Conservation (phyloP, 768 basidiomycete species). For the Lactarius trivialis region DNA sequence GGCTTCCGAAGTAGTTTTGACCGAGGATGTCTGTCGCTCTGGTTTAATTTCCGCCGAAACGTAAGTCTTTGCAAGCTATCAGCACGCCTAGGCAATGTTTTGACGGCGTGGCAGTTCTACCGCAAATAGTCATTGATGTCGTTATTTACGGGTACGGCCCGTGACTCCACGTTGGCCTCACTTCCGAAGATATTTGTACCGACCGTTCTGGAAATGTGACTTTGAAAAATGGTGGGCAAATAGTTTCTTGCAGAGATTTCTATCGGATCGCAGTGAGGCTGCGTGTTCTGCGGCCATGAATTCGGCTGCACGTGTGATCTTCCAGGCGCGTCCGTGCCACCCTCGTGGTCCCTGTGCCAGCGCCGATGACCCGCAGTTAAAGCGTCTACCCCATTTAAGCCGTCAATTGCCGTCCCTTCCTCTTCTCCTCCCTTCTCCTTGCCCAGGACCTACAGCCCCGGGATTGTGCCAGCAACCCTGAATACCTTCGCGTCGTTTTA, state of each 20-base stretch:
- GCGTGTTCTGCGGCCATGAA: conserved; percentile 12
- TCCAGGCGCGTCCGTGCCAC: conserved; percentile 19
- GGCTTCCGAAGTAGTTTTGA: conserved; percentile 98
- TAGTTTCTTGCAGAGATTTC: conserved; percentile 16
- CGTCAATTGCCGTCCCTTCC: conserved; percentile 7
- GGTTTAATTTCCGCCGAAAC: conserved; percentile 94
- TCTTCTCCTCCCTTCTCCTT: conserved; percentile 3
- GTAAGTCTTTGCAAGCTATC: conserved; percentile 42
- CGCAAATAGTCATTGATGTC: conserved; percentile 48
- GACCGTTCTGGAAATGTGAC: conserved; percentile 28
- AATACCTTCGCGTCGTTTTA: conserved; percentile 2
- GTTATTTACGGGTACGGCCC: conserved; percentile 20
- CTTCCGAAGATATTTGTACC: conserved; percentile 23
- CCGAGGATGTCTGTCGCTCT: conserved; percentile 88
- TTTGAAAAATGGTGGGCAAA: conserved; percentile 15
- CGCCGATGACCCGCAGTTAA: conserved; percentile 7
- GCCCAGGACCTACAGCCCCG: conserved; percentile 7
- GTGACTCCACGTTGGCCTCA: conserved; percentile 20
- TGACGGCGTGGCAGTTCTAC: conserved; percentile 49
- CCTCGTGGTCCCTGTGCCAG: conserved; percentile 16
- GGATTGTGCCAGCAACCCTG: background rate
- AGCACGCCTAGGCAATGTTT: conserved; percentile 20
- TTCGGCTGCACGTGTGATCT: conserved; percentile 21
- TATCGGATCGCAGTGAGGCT: conserved; percentile 15
- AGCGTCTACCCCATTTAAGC: conserved; percentile 17